A percentile compares a stretch with the other conserved stretches of the same genome.
Evolutionary conservation across 2,329 filamentous ascomycete species (phyloP).

Genomic region (Phialophora macrospora): DNA sequence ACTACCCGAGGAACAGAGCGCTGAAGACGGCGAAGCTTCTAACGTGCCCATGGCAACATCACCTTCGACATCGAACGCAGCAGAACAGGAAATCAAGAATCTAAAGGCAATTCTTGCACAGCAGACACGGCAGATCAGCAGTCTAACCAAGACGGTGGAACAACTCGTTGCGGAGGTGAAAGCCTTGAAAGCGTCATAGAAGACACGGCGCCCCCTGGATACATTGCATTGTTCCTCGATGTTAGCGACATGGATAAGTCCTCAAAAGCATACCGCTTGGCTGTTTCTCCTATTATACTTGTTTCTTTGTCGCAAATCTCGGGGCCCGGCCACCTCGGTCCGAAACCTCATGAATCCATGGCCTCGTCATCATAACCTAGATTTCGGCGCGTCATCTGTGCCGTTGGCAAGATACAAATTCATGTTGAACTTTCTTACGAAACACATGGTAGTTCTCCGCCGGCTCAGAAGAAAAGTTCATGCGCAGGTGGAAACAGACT

Average conservation of each 20-base stretch:
- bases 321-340: no score
- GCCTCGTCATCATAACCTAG: neutral
- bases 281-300: neutral
- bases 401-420: neutral
- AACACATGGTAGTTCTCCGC: neutral
- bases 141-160: slow-evolving; percentile 36
- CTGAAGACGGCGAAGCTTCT: slow-evolving; percentile 15
- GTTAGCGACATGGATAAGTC: slow-evolving; percentile 13
- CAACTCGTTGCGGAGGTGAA: slow-evolving; percentile 39
- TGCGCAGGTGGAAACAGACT: neutral
- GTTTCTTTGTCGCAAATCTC: neutral
- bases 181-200: slow-evolving; percentile 32
- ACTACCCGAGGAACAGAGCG: slow-evolving; percentile 19
- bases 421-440: neutral
- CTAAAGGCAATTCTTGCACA: slow-evolving; percentile 40
- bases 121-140: slow-evolving; percentile 38
- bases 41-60: neutral
- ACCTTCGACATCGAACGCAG: slow-evolving; percentile 17
- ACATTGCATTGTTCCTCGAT: slow-evolving; percentile 15
- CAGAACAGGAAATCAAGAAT: slow-evolving; percentile 39
- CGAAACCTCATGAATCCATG: neutral
- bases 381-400: neutral
- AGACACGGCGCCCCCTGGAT: slow-evolving; percentile 9
- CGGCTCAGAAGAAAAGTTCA: neutral
- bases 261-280: slow-evolving; percentile 2